Percentiles rank a stretch among this genome's conserved stretches.
Conservation (phyloP, 805 yeast genomes). For the Debaryomyces castellii region DNA sequence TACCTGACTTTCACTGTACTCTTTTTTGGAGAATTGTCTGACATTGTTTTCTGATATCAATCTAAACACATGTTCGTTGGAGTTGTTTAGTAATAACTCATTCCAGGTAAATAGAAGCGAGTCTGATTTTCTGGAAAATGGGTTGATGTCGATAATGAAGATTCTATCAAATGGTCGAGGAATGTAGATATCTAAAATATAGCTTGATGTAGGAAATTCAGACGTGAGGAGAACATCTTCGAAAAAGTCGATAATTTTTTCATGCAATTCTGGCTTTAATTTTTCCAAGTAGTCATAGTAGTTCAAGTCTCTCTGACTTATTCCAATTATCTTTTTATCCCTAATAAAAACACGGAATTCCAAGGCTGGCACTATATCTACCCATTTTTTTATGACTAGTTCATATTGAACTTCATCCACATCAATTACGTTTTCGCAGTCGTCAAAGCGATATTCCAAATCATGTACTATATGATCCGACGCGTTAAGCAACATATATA, state of each 20-base stretch:
- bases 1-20: slow-evolving; percentile 86
- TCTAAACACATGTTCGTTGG: slow-evolving; percentile 53
- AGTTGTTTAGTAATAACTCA: slow-evolving; percentile 48
- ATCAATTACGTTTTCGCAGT: slow-evolving; percentile 23
- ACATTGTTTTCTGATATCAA: slow-evolving; percentile 67
- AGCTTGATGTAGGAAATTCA: slow-evolving; percentile 25
- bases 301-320: slow-evolving; percentile 84
- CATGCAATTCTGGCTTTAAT: slow-evolving; percentile 46
- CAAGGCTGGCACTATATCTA: slow-evolving; percentile 77
- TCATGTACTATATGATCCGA: slow-evolving; percentile 90
- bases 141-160: slow-evolving; percentile 81
- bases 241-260: slow-evolving; percentile 55
- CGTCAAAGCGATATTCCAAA: slow-evolving; percentile 68
- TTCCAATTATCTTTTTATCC: slow-evolving; percentile 62
- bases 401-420: slow-evolving; percentile 44
- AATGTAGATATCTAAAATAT: slow-evolving; percentile 78
- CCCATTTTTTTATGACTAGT: slow-evolving; percentile 81
- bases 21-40: slow-evolving; percentile 75
- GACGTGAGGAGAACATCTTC: slow-evolving; percentile 32
- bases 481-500: slow-evolving; percentile 78
- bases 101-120: slow-evolving; percentile 81
- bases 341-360: slow-evolving; percentile 88
- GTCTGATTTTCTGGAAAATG: slow-evolving; percentile 78
- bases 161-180: slow-evolving; percentile 71
- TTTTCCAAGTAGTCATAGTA: slow-evolving; percentile 68